Evolutionary conservation across 805 yeast species (phyloP), one percentile per base, ranked within the genome.

Genomic region (Saccharomycopsis lassenensis): DNA sequence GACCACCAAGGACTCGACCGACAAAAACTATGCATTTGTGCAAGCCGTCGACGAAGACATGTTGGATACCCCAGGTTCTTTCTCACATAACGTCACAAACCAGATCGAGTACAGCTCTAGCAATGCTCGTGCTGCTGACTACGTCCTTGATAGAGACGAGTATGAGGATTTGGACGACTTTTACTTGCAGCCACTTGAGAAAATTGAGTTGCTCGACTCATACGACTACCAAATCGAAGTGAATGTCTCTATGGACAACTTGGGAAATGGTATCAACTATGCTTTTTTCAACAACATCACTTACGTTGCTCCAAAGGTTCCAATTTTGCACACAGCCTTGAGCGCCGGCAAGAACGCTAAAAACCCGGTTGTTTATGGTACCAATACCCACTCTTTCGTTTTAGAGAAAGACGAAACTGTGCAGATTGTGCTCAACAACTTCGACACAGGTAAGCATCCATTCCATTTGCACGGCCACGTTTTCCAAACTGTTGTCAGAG

Each of bases 281-380:
- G 97, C 97, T n/a, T 81, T 89, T 63, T 85, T 89, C 78, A 87
- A 89, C 67, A 79, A 84, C 55, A 65, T 82, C 52, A 71, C 94
- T 17, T 91, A 72, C 59, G 63, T 71, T 24, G 56, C 71, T 25
- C 95, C 97, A 46, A 79, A 74, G 59, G 94, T 89, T 11, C 98
- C 98, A 33, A 63, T 87, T 4, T 62, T 91, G 43, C 69, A 74
- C 58, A 74, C 95, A 3, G 95, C 71, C n/a, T 54, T 85, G 50
- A 63, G 78, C 30, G 69, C 94, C 24, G 84, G 83, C 32, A 69
- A 76, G 2, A 53, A 61, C 36, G 72, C 79, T 19, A 58, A 67
- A 24, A 63, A 74, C 49, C 61, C 67, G 11, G 40, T 48, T 16
- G 63, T 80, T 29, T 82, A 76, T 48, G 98, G 98, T 49, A 56